phyloP scores from a whole-genome alignment of 441 rosid species.

The Hura crepitans region DNA sequence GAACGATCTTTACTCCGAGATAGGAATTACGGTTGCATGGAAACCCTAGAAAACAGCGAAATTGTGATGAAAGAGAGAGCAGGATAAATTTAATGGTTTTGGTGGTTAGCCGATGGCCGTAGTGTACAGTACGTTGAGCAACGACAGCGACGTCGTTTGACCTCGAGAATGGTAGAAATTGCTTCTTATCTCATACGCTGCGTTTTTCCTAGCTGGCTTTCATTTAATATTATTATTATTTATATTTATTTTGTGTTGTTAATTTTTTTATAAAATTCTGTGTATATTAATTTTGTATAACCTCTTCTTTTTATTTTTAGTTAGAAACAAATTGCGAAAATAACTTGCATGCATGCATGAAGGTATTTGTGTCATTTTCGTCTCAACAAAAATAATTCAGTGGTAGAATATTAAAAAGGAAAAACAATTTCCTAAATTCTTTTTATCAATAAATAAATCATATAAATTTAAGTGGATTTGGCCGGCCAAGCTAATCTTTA shows the following conservation, averaged over 20 bases:
- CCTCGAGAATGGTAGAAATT: not conserved
- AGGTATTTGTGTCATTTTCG: too few relatives aligned
- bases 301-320: too few relatives aligned
- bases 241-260: not conserved
- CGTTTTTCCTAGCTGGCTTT: not conserved
- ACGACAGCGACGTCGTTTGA: not conserved
- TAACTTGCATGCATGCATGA: too few relatives aligned
- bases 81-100: not conserved
- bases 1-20: not conserved
- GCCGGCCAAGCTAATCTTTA: too few relatives aligned
- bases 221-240: not conserved
- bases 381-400: too few relatives aligned
- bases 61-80: not conserved
- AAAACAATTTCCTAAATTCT: too few relatives aligned
- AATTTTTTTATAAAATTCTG: not conserved
- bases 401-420: too few relatives aligned
- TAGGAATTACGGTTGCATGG: not conserved
- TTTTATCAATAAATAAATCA: too few relatives aligned
- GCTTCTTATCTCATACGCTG: not conserved
- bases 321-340: too few relatives aligned
- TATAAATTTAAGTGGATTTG: too few relatives aligned
- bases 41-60: slow-evolving; percentile 17
- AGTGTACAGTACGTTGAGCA: not conserved
- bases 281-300: not conserved
- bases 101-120: slow-evolving; percentile 11